Evolutionary conservation across 2,329 filamentous ascomycete species (phyloP), one percentile per base, ranked within the genome.

Genomic region (Colletotrichum sp.): DNA sequence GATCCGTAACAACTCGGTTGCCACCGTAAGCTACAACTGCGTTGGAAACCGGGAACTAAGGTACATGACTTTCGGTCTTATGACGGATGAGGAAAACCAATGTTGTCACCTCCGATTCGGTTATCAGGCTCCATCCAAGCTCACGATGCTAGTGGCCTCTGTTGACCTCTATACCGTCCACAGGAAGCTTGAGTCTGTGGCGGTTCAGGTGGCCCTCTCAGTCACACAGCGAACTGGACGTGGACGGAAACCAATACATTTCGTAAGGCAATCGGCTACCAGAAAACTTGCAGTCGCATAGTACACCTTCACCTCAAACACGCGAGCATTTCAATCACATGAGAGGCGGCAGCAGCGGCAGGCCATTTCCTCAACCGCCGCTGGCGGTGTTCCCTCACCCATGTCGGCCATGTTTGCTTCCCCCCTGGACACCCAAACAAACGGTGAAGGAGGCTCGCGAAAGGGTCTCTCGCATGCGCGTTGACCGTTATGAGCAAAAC

Each of bases 141-240:
- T 44, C 9, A n/a, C 5, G 39, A 44, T 44, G 44, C 6, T 2
- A 49, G n/a, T 13, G 44, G 44, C 44, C 13, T 21, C 13, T 21
- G 13, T 49, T 7, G n/a, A 1, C n/a, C n/a, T 49, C 44, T 49
- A 5, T 4, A 21, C 39, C 1, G 9, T 18, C 18, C 9, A 12
- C 39, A 10, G 9, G 18, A 49, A 49, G 6, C 18, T 13, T 21
- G 4, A 8, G 44, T 4, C 0, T 21, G 44, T 7, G 44, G 4
- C 1, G 44, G 44, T 8, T 21, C 44, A 52, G 0, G 6, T 13
- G 3, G 44, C 0, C 10, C 3, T 52, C 2, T 2, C 44, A 52
- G 10, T 2, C n/a, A 4, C 1, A 21, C 6, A 52, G n/a, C 44
- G 6, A 21, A 21, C 10, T 49, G 10, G 18, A 49, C 8, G n/a